These are phyloP conservation scores for Herpomyces periplanetae DNA, from an alignment of 2,329 filamentous ascomycete species.

Conservation along the genomic window DNA sequence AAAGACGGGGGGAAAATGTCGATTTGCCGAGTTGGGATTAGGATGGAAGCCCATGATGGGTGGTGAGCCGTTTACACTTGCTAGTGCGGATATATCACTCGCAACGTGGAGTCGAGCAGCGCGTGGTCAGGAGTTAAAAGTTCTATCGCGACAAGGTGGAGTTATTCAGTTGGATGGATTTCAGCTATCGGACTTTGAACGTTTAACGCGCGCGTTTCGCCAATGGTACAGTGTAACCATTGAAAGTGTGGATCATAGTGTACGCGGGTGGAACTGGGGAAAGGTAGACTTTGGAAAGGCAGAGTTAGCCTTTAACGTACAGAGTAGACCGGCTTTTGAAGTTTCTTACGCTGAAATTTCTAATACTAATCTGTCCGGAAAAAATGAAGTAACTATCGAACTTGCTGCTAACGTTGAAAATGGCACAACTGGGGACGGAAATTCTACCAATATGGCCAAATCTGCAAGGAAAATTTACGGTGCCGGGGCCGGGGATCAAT, in stretches of 20 bases:
- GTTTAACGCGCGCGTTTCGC: slow-evolving; percentile 69
- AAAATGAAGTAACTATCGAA: slow-evolving; percentile 88
- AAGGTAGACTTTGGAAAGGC: slow-evolving; percentile 88
- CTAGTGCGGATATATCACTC: slow-evolving; percentile 40
- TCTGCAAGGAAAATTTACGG: slow-evolving; percentile 33
- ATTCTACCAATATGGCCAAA: too few species aligned
- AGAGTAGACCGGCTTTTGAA: slow-evolving; percentile 83
- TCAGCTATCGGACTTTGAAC: slow-evolving; percentile 51
- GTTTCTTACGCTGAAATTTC: slow-evolving; percentile 87
- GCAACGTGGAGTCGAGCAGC: slow-evolving; percentile 85
- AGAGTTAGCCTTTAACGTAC: slow-evolving; percentile 79
- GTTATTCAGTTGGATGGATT: slow-evolving; percentile 86
- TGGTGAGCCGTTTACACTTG: slow-evolving; percentile 71
- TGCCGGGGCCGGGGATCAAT: slow-evolving; percentile 50
- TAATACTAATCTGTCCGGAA: slow-evolving; percentile 85
- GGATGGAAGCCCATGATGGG: slow-evolving; percentile 71
- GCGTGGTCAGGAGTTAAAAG: slow-evolving; percentile 71
- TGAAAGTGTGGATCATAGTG: slow-evolving; percentile 64
- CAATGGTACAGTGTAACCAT: slow-evolving; percentile 86
- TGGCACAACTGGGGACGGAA: slow-evolving; percentile 28
- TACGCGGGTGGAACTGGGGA: slow-evolving; percentile 96
- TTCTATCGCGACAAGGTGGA: slow-evolving; percentile 41
- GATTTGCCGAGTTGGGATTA: slow-evolving; percentile 68
- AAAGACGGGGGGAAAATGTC: slow-evolving; percentile 61
- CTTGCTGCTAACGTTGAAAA: slow-evolving; percentile 35